A percentile compares a stretch with the other conserved stretches of the same genome.
phyloP scores from a whole-genome alignment of 257 asterid genomes.

The Parsonsia alboflavescens region DNA sequence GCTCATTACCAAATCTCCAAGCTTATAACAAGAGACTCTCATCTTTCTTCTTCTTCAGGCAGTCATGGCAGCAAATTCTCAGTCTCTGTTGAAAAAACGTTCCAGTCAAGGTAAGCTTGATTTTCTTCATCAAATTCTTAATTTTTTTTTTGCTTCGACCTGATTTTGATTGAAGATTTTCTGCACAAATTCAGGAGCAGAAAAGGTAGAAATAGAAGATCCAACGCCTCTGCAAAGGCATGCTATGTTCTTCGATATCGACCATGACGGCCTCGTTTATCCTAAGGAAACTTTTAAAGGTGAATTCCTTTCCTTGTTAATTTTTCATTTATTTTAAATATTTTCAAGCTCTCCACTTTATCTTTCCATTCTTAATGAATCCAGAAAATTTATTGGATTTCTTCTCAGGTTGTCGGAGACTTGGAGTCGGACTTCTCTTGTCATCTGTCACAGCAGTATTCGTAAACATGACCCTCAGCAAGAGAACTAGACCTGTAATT shows the following conservation, averaged over 20 bases:
- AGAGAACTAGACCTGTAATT: no score
- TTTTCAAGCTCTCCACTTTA: no score
- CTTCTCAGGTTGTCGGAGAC: no score
- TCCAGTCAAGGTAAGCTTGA: background rate
- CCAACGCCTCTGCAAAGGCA: constrained; percentile 55
- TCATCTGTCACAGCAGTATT: no score
- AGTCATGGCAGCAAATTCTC: constrained; percentile 7
- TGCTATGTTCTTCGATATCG: constrained; percentile 70
- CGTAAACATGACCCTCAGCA: no score
- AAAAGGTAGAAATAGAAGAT: constrained; percentile 19
- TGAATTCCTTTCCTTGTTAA: background rate
- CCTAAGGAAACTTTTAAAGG: constrained; percentile 82
- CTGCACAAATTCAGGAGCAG: background rate
- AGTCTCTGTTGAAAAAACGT: background rate
- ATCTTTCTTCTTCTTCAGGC: background rate
- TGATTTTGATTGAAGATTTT: no score
- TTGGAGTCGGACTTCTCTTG: no score
- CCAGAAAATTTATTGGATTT: no score
- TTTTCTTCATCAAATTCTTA: background rate
- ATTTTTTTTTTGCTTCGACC: no score
- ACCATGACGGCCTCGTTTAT: constrained; percentile 65
- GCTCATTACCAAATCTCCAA: background rate
- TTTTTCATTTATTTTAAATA: background rate
- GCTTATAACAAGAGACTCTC: background rate
- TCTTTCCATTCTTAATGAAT: no score